These are phyloP conservation scores for Dioscorea zingiberensis DNA, from an alignment of 106 monocot species.

Conservation along the genomic window DNA sequence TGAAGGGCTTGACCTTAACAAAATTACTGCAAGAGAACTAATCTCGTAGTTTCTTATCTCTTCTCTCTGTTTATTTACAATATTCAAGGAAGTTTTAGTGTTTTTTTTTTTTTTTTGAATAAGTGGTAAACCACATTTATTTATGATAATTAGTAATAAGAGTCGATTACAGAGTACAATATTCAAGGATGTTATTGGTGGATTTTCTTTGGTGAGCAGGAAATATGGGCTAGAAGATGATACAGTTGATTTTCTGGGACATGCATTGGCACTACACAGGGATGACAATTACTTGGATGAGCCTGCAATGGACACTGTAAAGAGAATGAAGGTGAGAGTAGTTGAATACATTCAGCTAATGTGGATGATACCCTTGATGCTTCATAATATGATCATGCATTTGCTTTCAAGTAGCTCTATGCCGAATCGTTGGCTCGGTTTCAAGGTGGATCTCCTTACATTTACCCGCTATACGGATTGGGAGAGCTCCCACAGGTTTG, in stretches of 20 bases:
- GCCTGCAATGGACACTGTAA: constrained; percentile 69
- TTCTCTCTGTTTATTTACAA: background rate
- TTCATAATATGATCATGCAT: background rate
- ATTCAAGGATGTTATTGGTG: no score
- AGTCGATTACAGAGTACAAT: no score
- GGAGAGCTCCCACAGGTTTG: constrained; percentile 87
- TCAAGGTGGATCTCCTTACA: constrained; percentile 86
- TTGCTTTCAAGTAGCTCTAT: constrained; percentile 44
- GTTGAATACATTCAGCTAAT: constrained; percentile 1
- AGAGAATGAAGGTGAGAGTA: constrained; percentile 68
- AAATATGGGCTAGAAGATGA: constrained; percentile 84
- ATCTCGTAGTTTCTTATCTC: constrained; percentile 24
- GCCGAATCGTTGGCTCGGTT: constrained; percentile 79
- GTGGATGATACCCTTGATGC: background rate
- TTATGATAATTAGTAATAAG: no score
- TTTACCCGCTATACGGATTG: constrained; percentile 94
- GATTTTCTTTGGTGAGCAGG: constrained; percentile 11
- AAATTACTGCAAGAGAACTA: constrained; percentile 68
- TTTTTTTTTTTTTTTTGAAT: background rate
- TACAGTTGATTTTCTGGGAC: constrained; percentile 80
- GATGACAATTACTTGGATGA: constrained; percentile 73
- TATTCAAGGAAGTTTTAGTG: no score
- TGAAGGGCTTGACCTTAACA: constrained; percentile 71
- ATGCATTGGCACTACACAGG: constrained; percentile 77
- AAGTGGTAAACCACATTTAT: no score